phyloP scores from a whole-genome alignment of 305 asterid species.

The Euphrasia arctica region DNA sequence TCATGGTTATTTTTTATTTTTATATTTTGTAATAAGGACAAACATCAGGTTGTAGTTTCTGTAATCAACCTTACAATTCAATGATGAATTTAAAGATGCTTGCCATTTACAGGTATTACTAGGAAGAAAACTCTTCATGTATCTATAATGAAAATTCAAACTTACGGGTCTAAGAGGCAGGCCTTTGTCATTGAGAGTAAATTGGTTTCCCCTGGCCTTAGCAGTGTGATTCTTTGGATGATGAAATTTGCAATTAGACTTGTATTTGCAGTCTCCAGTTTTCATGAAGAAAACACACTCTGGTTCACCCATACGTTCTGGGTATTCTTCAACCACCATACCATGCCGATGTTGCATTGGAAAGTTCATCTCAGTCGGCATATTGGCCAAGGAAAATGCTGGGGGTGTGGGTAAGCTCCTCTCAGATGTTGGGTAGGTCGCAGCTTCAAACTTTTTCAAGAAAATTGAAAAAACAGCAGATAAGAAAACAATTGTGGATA shows the following conservation, averaged over 20 bases:
- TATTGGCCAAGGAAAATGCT: constrained; percentile 65
- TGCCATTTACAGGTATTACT: background rate
- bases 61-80: background rate
- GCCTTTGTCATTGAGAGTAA: constrained; percentile 76
- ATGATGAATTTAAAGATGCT: background rate
- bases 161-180: constrained; percentile 97
- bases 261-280: constrained; percentile 94
- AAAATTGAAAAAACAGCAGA: constrained; percentile 23
- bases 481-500: constrained; percentile 32
- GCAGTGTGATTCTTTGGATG: constrained; percentile 65
- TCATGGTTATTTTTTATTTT: background rate
- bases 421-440: constrained; percentile 57
- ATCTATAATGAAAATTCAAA: background rate
- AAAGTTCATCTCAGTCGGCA: constrained; percentile 44
- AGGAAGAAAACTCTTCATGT: background rate
- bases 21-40: background rate
- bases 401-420: constrained; percentile 87
- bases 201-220: constrained; percentile 38
- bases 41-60: background rate
- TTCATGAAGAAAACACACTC: constrained; percentile 84
- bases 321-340: constrained; percentile 58
- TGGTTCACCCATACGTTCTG: constrained; percentile 90
- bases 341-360: constrained; percentile 45
- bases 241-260: constrained; percentile 80
- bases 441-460: constrained; percentile 47